Conservation (phyloP, 148 eudicot genomes). For the Nepenthes mirabilis region DNA sequence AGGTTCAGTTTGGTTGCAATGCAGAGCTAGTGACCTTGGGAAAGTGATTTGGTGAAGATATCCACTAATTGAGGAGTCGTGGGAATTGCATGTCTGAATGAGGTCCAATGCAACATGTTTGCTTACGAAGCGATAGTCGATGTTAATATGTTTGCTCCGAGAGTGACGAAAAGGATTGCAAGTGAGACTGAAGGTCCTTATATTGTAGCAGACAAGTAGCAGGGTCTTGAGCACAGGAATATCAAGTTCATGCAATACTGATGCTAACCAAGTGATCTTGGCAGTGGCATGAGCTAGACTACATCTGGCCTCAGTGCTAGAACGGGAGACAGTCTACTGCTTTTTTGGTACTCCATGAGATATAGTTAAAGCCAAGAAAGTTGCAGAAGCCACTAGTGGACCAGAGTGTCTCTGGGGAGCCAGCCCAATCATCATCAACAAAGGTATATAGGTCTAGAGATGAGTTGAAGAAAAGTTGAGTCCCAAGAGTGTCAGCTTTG, state of each 20-base stretch:
- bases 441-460: background rate
- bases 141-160: background rate
- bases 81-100: too few species aligned
- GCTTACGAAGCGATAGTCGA: background rate
- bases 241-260: background rate
- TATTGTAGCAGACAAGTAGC: background rate
- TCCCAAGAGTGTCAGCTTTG: too few species aligned
- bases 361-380: background rate
- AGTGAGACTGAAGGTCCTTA: background rate
- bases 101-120: too few species aligned
- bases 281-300: background rate
- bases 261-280: background rate
- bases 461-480: background rate
- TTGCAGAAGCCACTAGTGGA: background rate
- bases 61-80: too few species aligned
- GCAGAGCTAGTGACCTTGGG: too few species aligned
- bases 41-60: too few species aligned
- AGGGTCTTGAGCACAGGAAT: background rate
- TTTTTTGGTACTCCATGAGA: background rate
- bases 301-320: background rate
- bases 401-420: background rate
- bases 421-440: background rate
- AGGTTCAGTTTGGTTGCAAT: too few species aligned
- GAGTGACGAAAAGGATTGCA: slow-evolving; percentile 1
- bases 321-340: background rate